Base-by-base conservation (phyloP, 805 yeast genomes). In the Kockiozyma suomiensis region DNA sequence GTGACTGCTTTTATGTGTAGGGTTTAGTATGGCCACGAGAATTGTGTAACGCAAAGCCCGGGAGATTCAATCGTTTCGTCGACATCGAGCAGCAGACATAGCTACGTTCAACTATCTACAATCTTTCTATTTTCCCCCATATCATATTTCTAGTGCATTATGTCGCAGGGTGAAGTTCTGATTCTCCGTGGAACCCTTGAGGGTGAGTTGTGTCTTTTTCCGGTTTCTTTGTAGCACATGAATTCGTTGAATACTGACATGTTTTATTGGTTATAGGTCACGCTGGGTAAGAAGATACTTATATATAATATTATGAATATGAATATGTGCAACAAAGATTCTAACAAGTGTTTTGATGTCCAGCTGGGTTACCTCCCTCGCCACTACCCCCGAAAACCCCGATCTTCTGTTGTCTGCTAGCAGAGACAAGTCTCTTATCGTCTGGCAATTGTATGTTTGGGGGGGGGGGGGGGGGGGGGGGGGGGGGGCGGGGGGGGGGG, bases 161-260 rank as follows among this genome's bases (percentile, higher is more conserved):
- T 63, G 67, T 65, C 68, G 28, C 52, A 59, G 52, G 49, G 66
- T 13, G 68, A 61, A 52, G 62, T 58, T 59, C 49, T 62, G 61
- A 47, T 93, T 81, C 89, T 94, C 81, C 92, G 98, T 87, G 99
- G 98, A 80, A 90, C 98, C 86, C 88, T 94, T 79, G 97, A 93
- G 84, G 97, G 90, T 78, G 71, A 62, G 78, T 71, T 33, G 10
- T 45, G 42, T 50, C 33, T 53, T 33, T 51, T n/a, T n/a, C n/a
- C n/a, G 35, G 28, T 12, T 26, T 5, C 4, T n/a, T 46, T 10
- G 38, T 23, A 23, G 19, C 54, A 54, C n/a, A 60, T 58, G 50
- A 59, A 68, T 37, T n/a, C 23, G 45, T 50, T 23, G 26, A 21
- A 21, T 37, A 54, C 62, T 61, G 51, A 58, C 55, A n/a, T 37